Evolutionary conservation across 2,329 filamentous ascomycete genomes (phyloP).

Genomic region (Fusarium mangiferae): DNA sequence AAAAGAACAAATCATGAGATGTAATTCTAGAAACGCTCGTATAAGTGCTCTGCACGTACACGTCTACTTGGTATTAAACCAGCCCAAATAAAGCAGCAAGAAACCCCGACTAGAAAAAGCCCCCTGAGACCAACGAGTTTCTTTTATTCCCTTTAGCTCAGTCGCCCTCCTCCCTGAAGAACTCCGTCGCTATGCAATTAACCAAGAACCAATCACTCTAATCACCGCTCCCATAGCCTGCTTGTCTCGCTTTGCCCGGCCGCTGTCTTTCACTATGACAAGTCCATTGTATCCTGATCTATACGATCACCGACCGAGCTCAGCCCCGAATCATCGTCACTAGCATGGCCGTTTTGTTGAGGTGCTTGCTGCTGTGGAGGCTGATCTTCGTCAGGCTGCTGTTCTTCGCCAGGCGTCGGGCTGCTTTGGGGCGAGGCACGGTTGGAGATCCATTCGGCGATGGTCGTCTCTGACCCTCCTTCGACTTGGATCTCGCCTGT

Average conservation of each 20-base stretch:
- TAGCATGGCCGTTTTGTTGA: slow-evolving; percentile 40
- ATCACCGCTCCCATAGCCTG: not conserved
- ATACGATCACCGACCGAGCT: slow-evolving; percentile 65
- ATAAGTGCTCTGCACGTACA: not conserved
- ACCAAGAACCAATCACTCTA: slow-evolving; percentile 8
- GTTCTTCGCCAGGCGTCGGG: slow-evolving; percentile 11
- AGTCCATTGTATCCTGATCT: slow-evolving; percentile 59
- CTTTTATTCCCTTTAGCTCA: slow-evolving; percentile 13
- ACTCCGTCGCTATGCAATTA: slow-evolving; percentile 47
- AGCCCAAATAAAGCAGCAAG: slow-evolving; percentile 12
- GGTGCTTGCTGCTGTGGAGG: slow-evolving; percentile 16
- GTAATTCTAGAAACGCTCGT: not conserved
- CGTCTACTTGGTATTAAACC: not conserved
- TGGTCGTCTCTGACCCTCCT: slow-evolving; percentile 65
- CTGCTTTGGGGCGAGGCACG: slow-evolving; percentile 35
- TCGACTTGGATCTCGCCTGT: slow-evolving; percentile 79
- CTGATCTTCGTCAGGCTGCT: slow-evolving; percentile 8
- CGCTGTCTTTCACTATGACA: slow-evolving; percentile 46
- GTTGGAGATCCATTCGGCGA: slow-evolving; percentile 52
- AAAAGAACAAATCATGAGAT: not conserved
- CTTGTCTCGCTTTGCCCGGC: not conserved
- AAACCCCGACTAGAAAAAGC: not conserved
- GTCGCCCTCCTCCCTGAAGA: slow-evolving; percentile 23
- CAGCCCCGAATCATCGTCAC: slow-evolving; percentile 61
- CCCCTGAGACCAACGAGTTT: slow-evolving; percentile 10